A percentile compares a stretch with the other conserved stretches of the same genome.
phyloP scores from a whole-genome alignment of 2,329 filamentous ascomycete genomes.

The Alternaria incomplexa region DNA sequence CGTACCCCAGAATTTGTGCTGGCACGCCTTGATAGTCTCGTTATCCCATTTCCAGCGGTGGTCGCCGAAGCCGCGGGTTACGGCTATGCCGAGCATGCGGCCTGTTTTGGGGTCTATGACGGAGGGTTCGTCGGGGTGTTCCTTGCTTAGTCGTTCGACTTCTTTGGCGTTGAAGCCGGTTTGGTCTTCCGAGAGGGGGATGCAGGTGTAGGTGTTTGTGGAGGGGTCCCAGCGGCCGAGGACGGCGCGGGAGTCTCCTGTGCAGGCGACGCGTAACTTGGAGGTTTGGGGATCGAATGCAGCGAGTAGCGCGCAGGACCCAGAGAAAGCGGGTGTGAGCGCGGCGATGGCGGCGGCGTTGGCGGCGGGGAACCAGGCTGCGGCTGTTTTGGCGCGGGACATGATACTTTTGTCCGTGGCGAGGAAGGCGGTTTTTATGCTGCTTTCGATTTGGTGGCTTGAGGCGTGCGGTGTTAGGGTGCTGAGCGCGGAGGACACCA shows the following conservation, averaged over 20 bases:
- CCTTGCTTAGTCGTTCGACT: constrained; percentile 58
- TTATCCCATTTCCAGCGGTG: constrained; percentile 70
- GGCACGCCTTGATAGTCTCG: constrained; percentile 54
- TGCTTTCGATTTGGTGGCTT: constrained; percentile 57
- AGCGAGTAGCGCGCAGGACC: constrained; percentile 69
- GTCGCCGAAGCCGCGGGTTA: constrained; percentile 73
- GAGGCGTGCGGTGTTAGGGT: constrained; percentile 42
- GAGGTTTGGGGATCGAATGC: constrained; percentile 63
- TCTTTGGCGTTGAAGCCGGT: constrained; percentile 69
- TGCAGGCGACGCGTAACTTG: constrained; percentile 67
- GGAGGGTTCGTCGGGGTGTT: constrained; percentile 68
- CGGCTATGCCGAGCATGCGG: constrained; percentile 65
- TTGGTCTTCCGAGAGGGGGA: constrained; percentile 68
- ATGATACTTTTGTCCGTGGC: constrained; percentile 65
- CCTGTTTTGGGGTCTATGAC: constrained; percentile 62
- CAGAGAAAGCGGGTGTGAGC: constrained; percentile 53
- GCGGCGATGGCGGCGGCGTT: constrained; percentile 33
- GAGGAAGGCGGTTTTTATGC: constrained; percentile 65
- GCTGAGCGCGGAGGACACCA: constrained; percentile 49
- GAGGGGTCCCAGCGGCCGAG: constrained; percentile 59
- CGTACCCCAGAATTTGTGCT: constrained; percentile 59
- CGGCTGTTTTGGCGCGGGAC: constrained; percentile 44
- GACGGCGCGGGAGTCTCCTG: constrained; percentile 71
- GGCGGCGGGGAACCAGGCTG: constrained; percentile 48
- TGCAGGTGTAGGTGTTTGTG: constrained; percentile 56